Base-by-base conservation (phyloP, 352 stramenopile genomes). In the Elongisporangium senticosum region DNA sequence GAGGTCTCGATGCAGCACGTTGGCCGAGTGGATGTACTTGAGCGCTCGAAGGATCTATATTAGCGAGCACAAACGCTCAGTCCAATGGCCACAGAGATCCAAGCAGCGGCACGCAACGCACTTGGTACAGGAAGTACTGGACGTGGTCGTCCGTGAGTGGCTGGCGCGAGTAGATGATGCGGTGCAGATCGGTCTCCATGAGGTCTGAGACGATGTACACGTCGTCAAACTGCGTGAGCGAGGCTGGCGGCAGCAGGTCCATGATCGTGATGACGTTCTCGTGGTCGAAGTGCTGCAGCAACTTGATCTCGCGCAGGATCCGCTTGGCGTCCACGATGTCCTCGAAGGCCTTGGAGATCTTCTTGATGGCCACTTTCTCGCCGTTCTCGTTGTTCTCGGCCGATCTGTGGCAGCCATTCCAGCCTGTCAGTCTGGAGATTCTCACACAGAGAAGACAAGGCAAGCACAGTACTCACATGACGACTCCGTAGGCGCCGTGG, bases 261-360 rank as follows among this genome's bases (percentile, higher is more conserved):
- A 97, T 74, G 67, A 99, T 95, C 53, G 86, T 89, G 49, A 99
- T 97, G 60, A 99, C 83, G 56, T 98, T 98, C 69, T 98, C 89
- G 69, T 97, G 91, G 55, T 95, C 79, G 83, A 99, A 96, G 54
- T 96, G 87, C 63, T 96, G 86, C 50, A 98, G 65, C 40, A 98
- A 71, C 56, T 96, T 95, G 67, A 99, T 98, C 74, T 99, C 97
- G 21, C 97, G 85, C 50, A 99, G 75, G 62, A 99, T 99, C 51
- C 97, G 91, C 74, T 99, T 99, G 43, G 97, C 98, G 70, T 99
- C 98, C 50, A 99, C 96, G 33, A 99, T 90, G 74, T 99, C 97
- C 53, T 98, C 93, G 66, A 99, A 99, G 10, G 83, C 83, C 62
- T 86, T 91, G 43, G 83, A 89, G 51, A 96, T 88, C 65, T 94